Evolutionary conservation across 139 green algal species (phyloP), one percentile per base, ranked within the genome.

Genomic region (Micractinium sp.): DNA sequence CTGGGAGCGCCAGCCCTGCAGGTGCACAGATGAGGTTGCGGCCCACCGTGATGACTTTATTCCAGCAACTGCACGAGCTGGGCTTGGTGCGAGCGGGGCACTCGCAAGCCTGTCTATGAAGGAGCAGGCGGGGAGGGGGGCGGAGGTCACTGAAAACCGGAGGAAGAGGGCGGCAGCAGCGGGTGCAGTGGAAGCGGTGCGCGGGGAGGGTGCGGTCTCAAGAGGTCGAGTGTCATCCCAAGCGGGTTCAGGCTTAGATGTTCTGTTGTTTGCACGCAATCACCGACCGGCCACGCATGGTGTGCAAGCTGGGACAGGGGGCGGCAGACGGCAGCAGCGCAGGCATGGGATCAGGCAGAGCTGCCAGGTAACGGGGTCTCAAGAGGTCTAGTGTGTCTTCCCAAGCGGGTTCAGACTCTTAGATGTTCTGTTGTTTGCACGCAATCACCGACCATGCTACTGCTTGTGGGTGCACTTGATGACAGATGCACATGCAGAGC

Each of bases 1-100:
- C 81, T 93, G 91, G 20, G 85, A 61, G 36, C 97, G 90, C 97
- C 97, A 99, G 3, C 66, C 90, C 66, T 92, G 75, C 35, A 82
- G 33, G 74, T 9, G 60, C 1, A 3, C 73, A 79, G 73, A 41
- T n/a, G 36, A 41, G 29, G 27, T 71, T 13, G 27, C 31, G 29
- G 60, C 23, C n/a, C 78, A 39, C 12, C 41, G 20, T 36, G 41
- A 38, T 29, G 78, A 38, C 47, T 36, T 47, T 4, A 22, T 41
- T 19, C 16, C 25, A n/a, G 33, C 63, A 71, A 25, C 13, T 71
- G 63, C 47, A 56, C 9, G 47, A 56, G 47, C 47, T 56, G 47
- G 47, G 29, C 79, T n/a, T n/a, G n/a, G n/a, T 18, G 41, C 12
- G 15, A 66, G 60, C 14, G 79, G 35, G 13, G 47, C 47, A 14